Percentiles rank a stretch among this genome's conserved stretches.
Evolutionary conservation across 805 yeast genomes (phyloP).

Genomic region (Kluyveromyces nonfermentans): DNA sequence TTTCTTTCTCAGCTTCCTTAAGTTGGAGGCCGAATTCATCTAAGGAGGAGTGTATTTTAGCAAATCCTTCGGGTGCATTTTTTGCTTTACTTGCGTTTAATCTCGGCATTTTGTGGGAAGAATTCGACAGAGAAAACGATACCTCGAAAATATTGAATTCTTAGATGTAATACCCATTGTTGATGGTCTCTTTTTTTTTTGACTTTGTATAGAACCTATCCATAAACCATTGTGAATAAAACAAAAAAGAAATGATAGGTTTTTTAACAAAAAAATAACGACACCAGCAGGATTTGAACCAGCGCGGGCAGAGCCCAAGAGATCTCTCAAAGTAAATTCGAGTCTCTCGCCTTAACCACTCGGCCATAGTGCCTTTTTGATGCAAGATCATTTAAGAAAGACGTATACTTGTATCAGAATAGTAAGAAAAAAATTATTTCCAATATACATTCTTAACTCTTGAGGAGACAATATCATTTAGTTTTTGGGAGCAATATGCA

Average conservation of each 20-base stretch:
- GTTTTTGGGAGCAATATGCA: too few species aligned
- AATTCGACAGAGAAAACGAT: not conserved
- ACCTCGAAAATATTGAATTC: too few species aligned
- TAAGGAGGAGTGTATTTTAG: constrained; percentile 57
- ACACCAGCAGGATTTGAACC: constrained; percentile 75
- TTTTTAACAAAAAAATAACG: constrained; percentile 32
- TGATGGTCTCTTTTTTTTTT: too few species aligned
- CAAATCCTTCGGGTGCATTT: constrained; percentile 66
- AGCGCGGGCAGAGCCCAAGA: constrained; percentile 72
- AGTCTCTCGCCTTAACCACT: constrained; percentile 73
- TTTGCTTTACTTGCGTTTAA: constrained; percentile 23
- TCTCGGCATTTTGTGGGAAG: constrained; percentile 13
- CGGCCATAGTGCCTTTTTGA: constrained; percentile 49
- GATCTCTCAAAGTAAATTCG: constrained; percentile 43
- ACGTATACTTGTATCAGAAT: too few species aligned
- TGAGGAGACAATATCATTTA: too few species aligned
- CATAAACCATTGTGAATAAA: not conserved
- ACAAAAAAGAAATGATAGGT: not conserved
- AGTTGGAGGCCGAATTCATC: constrained; percentile 48
- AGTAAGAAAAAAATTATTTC: too few species aligned
- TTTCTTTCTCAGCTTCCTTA: constrained; percentile 36
- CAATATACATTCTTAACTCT: too few species aligned
- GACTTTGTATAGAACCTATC: too few species aligned
- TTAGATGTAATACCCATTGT: too few species aligned
- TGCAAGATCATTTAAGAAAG: too few species aligned